Conservation (phyloP, 192 early-diverging fungal species). For the Coemansia umbellata region DNA sequence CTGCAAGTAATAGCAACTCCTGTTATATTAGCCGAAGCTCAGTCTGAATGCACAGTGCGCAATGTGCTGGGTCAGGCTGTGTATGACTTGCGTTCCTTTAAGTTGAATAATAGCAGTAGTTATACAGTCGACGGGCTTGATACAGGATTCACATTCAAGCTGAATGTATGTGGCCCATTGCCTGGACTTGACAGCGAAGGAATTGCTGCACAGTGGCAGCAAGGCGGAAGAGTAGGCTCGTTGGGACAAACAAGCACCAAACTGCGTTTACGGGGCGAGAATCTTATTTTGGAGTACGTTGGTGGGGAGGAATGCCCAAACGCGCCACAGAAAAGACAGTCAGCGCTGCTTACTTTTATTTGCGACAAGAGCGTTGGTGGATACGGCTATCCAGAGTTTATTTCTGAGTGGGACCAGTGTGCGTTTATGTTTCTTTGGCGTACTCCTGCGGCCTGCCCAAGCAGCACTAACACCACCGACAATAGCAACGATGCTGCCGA, state of each 20-base stretch:
- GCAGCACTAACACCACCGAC: background rate
- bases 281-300: conserved; percentile 41
- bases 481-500: background rate
- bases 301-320: conserved; percentile 37
- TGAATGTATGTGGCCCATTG: conserved; percentile 37
- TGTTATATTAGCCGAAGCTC: too few species aligned
- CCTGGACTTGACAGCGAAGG: background rate
- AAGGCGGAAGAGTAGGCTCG: conserved; percentile 8
- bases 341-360: conserved; percentile 39
- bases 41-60: conserved; percentile 5
- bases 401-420: conserved; percentile 43
- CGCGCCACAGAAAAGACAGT: conserved; percentile 15
- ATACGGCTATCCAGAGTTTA: conserved; percentile 37
- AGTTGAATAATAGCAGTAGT: background rate
- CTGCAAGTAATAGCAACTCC: background rate
- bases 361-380: conserved; percentile 26
- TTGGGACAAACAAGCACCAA: conserved; percentile 21
- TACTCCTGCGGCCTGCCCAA: conserved; percentile 41
- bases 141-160: conserved; percentile 32
- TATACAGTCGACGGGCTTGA: conserved; percentile 27
- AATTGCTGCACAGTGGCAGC: conserved; percentile 17
- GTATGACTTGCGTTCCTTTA: conserved; percentile 44
- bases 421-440: conserved; percentile 55
- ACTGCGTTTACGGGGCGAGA: conserved; percentile 29
- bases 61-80: background rate